phyloP scores from a whole-genome alignment of 2,329 filamentous ascomycete genomes.

The Fusarium camptoceras region DNA sequence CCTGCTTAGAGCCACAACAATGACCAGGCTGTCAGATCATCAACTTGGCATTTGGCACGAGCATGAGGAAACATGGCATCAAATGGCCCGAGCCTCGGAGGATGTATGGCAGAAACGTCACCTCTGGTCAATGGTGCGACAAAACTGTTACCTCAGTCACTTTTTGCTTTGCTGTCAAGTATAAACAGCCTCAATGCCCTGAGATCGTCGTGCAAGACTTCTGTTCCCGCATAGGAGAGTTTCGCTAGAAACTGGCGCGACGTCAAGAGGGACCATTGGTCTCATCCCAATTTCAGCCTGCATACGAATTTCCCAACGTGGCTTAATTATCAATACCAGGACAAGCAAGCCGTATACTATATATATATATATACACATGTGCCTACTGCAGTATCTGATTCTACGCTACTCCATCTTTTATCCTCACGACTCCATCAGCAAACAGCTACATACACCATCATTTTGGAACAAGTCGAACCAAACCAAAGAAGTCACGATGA shows the following conservation, averaged over 20 bases:
- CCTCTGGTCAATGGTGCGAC: constrained; percentile 24
- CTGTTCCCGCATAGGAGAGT: not conserved
- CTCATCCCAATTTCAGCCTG: constrained; percentile 36
- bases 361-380: not conserved
- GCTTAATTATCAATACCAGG: not conserved
- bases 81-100: constrained; percentile 17
- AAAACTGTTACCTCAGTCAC: constrained; percentile 11
- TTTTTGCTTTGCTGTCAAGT: not conserved
- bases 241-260: not conserved
- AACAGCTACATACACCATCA: not conserved
- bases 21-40: constrained; percentile 13
- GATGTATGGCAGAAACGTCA: not conserved
- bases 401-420: not conserved
- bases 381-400: not conserved
- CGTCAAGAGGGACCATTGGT: constrained; percentile 11
- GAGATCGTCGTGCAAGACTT: not conserved
- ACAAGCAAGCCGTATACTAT: not conserved
- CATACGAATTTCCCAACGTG: constrained; percentile 23
- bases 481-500: not conserved
- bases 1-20: constrained; percentile 20
- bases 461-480: not conserved
- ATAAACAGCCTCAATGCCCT: constrained; percentile 18
- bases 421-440: not conserved
- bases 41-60: constrained; percentile 17
- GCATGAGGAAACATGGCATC: constrained; percentile 4